A percentile compares a stretch with the other conserved stretches of the same genome.
Conservation (phyloP, 1,139 yeast genomes). For the Blastobotrys elegans region DNA sequence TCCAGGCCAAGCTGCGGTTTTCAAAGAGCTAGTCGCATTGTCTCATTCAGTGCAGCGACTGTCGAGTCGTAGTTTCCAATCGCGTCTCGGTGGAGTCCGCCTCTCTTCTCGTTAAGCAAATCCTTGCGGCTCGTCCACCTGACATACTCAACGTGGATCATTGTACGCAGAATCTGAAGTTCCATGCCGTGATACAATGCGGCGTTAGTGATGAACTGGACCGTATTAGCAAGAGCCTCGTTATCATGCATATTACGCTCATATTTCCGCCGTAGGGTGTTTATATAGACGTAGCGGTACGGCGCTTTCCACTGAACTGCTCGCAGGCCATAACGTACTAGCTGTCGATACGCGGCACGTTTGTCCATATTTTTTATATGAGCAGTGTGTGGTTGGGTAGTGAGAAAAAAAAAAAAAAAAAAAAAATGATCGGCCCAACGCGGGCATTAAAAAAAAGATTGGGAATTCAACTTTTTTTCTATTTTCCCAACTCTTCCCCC, state of each 20-base stretch:
- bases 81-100: background rate
- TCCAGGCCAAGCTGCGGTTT: background rate
- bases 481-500: background rate
- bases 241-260: no score
- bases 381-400: background rate
- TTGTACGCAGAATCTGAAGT: slow-evolving; percentile 3
- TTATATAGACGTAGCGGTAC: slow-evolving; percentile 12
- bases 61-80: slow-evolving; percentile 9
- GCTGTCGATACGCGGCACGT: slow-evolving; percentile 15
- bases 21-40: slow-evolving; percentile 14
- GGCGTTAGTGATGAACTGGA: slow-evolving; percentile 17
- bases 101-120: background rate
- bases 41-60: slow-evolving; percentile 11
- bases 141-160: slow-evolving; percentile 14
- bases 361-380: slow-evolving; percentile 6
- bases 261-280: slow-evolving; percentile 10
- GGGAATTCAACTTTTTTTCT: no score
- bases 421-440: background rate
- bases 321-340: slow-evolving; percentile 18
- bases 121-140: background rate
- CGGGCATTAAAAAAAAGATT: no score
- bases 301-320: slow-evolving; percentile 18
- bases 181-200: slow-evolving; percentile 13
- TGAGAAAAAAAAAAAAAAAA: background rate
- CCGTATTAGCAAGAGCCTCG: slow-evolving; percentile 12